Percentiles rank a stretch among this genome's conserved stretches.
Evolutionary conservation across 371 early-diverging fungal genomes (phyloP).

Genomic region (Lichtheimia ornata): DNA sequence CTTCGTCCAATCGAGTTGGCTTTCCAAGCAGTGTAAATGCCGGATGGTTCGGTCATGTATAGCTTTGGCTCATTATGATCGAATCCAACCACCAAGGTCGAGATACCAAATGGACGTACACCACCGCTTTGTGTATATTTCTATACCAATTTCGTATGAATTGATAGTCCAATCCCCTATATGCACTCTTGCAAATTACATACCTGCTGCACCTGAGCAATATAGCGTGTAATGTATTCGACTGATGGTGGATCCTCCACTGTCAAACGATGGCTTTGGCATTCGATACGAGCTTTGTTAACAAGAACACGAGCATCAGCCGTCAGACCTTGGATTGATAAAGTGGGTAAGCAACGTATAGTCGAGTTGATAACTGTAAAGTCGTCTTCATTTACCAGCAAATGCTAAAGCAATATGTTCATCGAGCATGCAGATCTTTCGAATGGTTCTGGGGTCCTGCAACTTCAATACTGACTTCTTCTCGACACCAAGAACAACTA

Average conservation of each 20-base stretch:
- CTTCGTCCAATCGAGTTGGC: slow-evolving; percentile 97
- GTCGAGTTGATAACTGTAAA: not conserved
- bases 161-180: not conserved
- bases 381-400: slow-evolving; percentile 70
- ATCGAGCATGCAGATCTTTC: slow-evolving; percentile 96
- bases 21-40: slow-evolving; percentile 99
- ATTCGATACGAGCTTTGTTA: slow-evolving; percentile 97
- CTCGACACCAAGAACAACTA: slow-evolving; percentile 96
- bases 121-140: slow-evolving; percentile 99
- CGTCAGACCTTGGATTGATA: slow-evolving; percentile 71
- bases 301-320: slow-evolving; percentile 97
- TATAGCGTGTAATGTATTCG: slow-evolving; percentile 97
- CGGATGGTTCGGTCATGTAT: slow-evolving; percentile 99
- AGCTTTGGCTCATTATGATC: slow-evolving; percentile 87
- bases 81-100: slow-evolving; percentile 96
- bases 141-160: slow-evolving; percentile 39
- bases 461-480: slow-evolving; percentile 96
- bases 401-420: slow-evolving; percentile 96
- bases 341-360: not conserved
- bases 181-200: slow-evolving; percentile 1
- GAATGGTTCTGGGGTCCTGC: slow-evolving; percentile 95
- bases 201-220: slow-evolving; percentile 97
- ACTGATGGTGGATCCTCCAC: slow-evolving; percentile 97
- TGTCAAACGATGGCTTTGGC: slow-evolving; percentile 95
- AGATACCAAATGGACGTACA: slow-evolving; percentile 99